These are phyloP conservation scores for Viola odorata DNA, from an alignment of 345 rosid species.

Conservation along the genomic window DNA sequence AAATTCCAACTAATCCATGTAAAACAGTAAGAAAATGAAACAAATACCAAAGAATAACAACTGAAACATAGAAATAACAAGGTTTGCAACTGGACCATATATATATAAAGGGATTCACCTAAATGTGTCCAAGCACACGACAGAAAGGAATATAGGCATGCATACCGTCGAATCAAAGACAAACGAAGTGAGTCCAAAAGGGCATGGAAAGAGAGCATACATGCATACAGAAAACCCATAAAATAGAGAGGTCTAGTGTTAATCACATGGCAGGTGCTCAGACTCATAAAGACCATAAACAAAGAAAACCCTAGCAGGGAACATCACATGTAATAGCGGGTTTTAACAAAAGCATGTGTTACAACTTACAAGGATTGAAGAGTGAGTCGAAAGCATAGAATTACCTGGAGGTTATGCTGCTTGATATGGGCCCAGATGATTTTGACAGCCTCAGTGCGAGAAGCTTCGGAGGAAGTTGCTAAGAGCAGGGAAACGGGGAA, in stretches of 20 bases:
- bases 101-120: too few species aligned
- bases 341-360: background rate
- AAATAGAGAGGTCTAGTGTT: background rate
- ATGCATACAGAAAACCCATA: background rate
- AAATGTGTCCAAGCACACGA: too few species aligned
- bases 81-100: too few species aligned
- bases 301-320: background rate
- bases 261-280: background rate
- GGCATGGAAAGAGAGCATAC: too few species aligned
- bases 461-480: constrained; percentile 55
- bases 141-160: too few species aligned
- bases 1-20: too few species aligned
- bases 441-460: constrained; percentile 63
- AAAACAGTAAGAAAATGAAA: too few species aligned
- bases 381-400: background rate
- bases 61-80: too few species aligned
- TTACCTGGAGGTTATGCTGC: constrained; percentile 71
- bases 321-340: background rate
- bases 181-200: too few species aligned
- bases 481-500: constrained; percentile 65
- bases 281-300: background rate
- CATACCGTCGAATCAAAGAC: too few species aligned
- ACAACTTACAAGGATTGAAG: background rate
- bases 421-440: constrained; percentile 77
- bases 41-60: too few species aligned